Percentiles rank a stretch among this genome's conserved stretches.
Conservation (phyloP, 306 rosid genomes). For the Echinosophora koreensis region DNA sequence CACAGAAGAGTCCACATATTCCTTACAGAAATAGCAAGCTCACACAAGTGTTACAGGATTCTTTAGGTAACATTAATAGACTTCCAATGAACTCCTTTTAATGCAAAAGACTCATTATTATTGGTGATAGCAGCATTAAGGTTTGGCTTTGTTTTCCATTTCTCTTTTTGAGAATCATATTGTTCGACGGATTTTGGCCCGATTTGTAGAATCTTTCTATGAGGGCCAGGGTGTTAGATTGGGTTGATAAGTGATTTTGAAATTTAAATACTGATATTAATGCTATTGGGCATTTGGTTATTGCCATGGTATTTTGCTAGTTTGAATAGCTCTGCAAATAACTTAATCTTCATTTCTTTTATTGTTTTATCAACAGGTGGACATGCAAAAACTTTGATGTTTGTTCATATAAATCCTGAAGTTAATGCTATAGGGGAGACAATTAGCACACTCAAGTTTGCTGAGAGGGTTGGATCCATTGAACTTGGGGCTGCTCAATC, state of each 20-base stretch:
- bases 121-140: conserved; percentile 1
- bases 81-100: background rate
- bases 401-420: conserved; percentile 99
- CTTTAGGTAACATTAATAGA: conserved; percentile 70
- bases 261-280: too few species aligned
- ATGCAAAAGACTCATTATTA: conserved; percentile 13
- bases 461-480: conserved; percentile 94
- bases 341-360: background rate
- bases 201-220: too few species aligned
- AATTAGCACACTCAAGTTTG: conserved; percentile 96
- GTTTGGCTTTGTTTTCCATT: conserved; percentile 22
- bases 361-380: conserved; percentile 70
- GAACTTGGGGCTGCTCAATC: conserved; percentile 96
- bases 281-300: conserved; percentile 28
- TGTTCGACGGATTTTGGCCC: background rate
- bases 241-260: too few species aligned
- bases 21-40: conserved; percentile 99
- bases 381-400: conserved; percentile 98
- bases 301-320: background rate
- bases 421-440: conserved; percentile 91
- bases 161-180: conserved; percentile 6
- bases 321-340: conserved; percentile 7
- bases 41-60: conserved; percentile 96
- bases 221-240: too few species aligned
- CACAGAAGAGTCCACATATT: conserved; percentile 92